phyloP scores from a whole-genome alignment of 1,139 yeast species.

The Yamadazyma sp. region DNA sequence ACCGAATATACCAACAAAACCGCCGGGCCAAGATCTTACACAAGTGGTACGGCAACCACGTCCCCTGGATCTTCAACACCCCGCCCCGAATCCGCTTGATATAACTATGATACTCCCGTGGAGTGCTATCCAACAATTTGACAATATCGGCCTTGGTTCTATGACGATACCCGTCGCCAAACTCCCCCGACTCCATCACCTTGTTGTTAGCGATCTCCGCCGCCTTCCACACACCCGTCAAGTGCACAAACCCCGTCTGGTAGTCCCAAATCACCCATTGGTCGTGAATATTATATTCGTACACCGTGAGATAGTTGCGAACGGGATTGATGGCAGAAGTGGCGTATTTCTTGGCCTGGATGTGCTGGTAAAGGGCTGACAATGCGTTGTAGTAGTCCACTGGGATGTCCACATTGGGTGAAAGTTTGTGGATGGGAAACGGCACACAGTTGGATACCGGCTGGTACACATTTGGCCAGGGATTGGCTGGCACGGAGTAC shows the following conservation, averaged over 20 bases:
- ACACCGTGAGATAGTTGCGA: constrained; percentile 69
- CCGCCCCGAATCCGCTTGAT: constrained; percentile 88
- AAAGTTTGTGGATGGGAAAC: constrained; percentile 14
- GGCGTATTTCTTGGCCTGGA: constrained; percentile 65
- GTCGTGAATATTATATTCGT: constrained; percentile 63
- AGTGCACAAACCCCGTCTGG: constrained; percentile 82
- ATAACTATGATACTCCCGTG: constrained; percentile 59
- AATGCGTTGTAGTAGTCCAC: constrained; percentile 9
- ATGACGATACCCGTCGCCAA: constrained; percentile 35
- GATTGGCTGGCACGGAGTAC: too few species aligned
- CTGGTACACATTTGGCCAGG: too few species aligned
- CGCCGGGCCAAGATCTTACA: constrained; percentile 70
- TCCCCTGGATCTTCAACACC: constrained; percentile 88
- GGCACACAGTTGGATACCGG: constrained; percentile 5
- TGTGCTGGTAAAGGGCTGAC: constrained; percentile 27
- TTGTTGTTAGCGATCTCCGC: constrained; percentile 38
- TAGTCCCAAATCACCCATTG: constrained; percentile 88
- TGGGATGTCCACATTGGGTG: constrained; percentile 7
- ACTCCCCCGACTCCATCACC: constrained; percentile 4
- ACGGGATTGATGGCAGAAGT: constrained; percentile 60
- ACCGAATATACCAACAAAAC: constrained; percentile 78
- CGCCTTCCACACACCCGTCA: constrained; percentile 88
- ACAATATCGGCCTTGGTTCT: constrained; percentile 76
- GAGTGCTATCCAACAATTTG: constrained; percentile 70
- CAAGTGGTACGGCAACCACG: constrained; percentile 81